Evolutionary conservation across 106 monocot species (phyloP).

Genomic region (Dioscorea alata): DNA sequence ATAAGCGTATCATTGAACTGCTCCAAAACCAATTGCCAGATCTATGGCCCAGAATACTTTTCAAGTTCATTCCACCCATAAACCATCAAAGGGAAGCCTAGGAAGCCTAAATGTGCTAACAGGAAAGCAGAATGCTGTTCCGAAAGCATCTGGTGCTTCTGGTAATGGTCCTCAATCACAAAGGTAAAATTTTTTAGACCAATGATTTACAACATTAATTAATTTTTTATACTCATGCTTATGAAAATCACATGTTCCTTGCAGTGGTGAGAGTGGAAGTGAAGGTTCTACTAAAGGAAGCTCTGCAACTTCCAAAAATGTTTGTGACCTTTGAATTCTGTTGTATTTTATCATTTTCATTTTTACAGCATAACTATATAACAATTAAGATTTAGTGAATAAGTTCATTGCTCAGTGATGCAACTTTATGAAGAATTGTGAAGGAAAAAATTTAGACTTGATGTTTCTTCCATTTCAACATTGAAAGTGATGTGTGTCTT

Average conservation of each 20-base stretch:
- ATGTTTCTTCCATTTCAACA: too few relatives aligned
- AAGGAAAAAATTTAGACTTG: too few relatives aligned
- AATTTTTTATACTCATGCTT: background rate
- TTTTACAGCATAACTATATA: background rate
- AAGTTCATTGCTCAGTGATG: too few relatives aligned
- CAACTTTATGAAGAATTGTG: too few relatives aligned
- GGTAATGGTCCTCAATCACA: conserved; percentile 29
- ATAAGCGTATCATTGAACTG: conserved; percentile 95
- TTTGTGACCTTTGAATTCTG: conserved; percentile 16
- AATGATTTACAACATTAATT: background rate
- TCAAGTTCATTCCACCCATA: conserved; percentile 83
- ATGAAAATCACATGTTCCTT: background rate
- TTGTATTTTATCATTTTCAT: background rate
- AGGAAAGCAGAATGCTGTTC: conserved; percentile 21
- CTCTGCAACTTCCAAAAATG: conserved; percentile 29
- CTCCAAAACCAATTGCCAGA: conserved; percentile 71
- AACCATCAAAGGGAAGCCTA: conserved; percentile 28
- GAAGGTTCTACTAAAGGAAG: conserved; percentile 45
- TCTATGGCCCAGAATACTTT: conserved; percentile 76
- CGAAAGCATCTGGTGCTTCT: conserved; percentile 29
- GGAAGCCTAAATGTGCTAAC: conserved; percentile 15
- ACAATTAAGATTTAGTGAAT: too few relatives aligned
- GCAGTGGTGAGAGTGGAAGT: conserved; percentile 40
- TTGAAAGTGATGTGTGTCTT: too few relatives aligned
- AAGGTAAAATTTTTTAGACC: conserved; percentile 9